Conservation (phyloP, 2,329 filamentous ascomycete species). For the Pezicula radicicola region DNA sequence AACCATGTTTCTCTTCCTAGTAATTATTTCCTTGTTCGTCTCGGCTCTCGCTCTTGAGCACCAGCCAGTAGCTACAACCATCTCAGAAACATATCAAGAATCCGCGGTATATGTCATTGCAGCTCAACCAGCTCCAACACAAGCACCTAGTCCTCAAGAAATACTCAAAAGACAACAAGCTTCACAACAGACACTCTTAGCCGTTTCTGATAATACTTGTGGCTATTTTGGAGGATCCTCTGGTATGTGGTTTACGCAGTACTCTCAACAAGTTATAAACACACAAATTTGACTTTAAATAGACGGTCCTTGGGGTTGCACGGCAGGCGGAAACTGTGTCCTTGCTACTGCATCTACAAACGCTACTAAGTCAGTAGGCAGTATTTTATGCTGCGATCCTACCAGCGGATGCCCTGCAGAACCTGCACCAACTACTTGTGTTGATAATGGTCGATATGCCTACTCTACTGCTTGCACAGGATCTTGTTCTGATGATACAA, state of each 20-base stretch:
- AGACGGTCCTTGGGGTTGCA: conserved; percentile 17
- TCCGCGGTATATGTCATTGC: no score
- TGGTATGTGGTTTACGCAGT: conserved; percentile 22
- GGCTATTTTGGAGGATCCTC: conserved; percentile 42
- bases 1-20: no score
- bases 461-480: conserved; percentile 15
- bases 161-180: conserved; percentile 17
- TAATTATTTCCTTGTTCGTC: no score
- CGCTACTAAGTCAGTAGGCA: conserved; percentile 5
- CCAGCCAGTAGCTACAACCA: no score
- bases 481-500: conserved; percentile 9
- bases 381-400: conserved; percentile 14
- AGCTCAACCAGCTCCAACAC: conserved; percentile 30
- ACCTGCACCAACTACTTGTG: conserved; percentile 16
- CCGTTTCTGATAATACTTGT: conserved; percentile 48
- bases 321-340: conserved; percentile 10
- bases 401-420: conserved; percentile 11
- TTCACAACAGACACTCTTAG: conserved; percentile 33
- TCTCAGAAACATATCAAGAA: no score
- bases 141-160: conserved; percentile 32
- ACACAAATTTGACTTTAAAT: background rate
- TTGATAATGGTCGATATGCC: conserved; percentile 9
- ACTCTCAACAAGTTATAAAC: background rate
- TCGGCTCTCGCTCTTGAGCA: no score
- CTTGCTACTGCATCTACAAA: conserved; percentile 11